A percentile compares a stretch with the other conserved stretches of the same genome.
These are phyloP conservation scores for Botryotinia calthae DNA, from an alignment of 2,329 filamentous ascomycete species.

Conservation along the genomic window DNA sequence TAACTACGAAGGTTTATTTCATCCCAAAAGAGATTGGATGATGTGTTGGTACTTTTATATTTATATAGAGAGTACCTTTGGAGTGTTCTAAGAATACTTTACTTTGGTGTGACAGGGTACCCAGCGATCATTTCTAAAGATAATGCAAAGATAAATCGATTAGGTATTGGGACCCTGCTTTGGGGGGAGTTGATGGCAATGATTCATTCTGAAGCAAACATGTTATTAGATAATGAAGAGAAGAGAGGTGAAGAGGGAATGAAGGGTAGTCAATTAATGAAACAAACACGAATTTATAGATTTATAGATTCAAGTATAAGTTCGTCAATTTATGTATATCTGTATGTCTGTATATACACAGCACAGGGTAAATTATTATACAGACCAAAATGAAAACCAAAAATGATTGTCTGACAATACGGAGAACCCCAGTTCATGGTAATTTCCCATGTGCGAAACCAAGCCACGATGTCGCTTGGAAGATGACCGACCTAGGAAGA, in stretches of 20 bases:
- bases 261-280: not conserved
- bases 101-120: not conserved
- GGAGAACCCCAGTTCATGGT: not conserved
- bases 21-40: not conserved
- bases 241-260: not conserved
- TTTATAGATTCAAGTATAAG: too few species aligned
- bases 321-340: too few species aligned
- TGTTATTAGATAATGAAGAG: not conserved
- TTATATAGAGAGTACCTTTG: too few species aligned
- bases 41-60: too few species aligned
- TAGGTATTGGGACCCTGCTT: not conserved
- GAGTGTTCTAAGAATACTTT: too few species aligned
- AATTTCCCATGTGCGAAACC: not conserved
- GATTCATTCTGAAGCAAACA: not conserved
- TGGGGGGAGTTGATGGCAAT: not conserved
- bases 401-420: not conserved
- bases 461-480: not conserved
- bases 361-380: too few species aligned
- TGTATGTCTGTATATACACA: too few species aligned
- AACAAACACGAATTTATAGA: too few species aligned
- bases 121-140: slow-evolving; percentile 1
- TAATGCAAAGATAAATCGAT: not conserved
- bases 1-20: not conserved
- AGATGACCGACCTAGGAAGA: too few species aligned
- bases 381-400: not conserved